Conservation (phyloP, 176 grass and related monocot genomes). For the Bolboschoenus planiculmis region DNA sequence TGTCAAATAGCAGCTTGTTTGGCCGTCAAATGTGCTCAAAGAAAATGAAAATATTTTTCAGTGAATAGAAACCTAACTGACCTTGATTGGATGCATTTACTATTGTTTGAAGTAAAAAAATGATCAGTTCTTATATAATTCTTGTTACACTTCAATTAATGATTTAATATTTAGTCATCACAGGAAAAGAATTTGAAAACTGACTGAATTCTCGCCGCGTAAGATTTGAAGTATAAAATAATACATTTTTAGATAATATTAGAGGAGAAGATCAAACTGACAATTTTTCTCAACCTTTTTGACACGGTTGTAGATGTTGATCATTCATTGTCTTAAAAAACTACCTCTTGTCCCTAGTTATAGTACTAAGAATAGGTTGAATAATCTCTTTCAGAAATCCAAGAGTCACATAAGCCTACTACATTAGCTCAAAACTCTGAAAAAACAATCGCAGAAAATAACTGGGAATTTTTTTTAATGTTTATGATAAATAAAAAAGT, state of each 20-base stretch:
- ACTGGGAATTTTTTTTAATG: not conserved
- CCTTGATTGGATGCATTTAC: not conserved
- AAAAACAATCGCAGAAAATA: not conserved
- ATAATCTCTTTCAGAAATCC: not conserved
- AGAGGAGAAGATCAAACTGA: too few relatives aligned
- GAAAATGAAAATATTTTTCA: not conserved
- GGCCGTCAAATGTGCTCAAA: not conserved
- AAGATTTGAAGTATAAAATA: too few relatives aligned
- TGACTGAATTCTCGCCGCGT: not conserved
- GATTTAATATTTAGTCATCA: not conserved
- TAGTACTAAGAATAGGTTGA: not conserved
- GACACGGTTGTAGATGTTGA: not conserved
- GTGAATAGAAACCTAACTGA: not conserved
- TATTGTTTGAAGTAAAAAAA: too few relatives aligned
- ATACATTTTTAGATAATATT: too few relatives aligned
- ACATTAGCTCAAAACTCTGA: not conserved
- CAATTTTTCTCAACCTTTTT: not conserved
- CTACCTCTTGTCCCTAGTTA: not conserved
- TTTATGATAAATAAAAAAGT: not conserved
- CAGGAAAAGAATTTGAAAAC: not conserved
- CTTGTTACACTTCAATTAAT: not conserved
- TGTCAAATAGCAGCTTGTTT: not conserved
- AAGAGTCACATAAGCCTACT: not conserved
- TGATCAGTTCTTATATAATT: too few relatives aligned
- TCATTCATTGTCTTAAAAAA: not conserved